These are phyloP conservation scores for Cladosporium oxysporum DNA, from an alignment of 2,329 filamentous ascomycete species.

Conservation along the genomic window DNA sequence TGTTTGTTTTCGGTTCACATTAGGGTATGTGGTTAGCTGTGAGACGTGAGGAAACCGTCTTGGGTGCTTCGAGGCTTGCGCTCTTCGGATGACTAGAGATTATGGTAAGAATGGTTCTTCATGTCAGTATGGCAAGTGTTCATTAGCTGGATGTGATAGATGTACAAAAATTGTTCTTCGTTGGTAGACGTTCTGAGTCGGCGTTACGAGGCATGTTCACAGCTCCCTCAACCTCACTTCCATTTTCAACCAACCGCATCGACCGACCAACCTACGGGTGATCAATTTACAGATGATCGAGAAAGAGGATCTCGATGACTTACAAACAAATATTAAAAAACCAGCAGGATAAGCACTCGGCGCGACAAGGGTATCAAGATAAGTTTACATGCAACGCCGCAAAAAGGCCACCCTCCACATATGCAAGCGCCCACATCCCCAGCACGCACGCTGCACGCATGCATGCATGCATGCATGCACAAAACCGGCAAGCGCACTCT, in stretches of 20 bases:
- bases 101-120: neutral
- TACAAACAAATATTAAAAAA: neutral
- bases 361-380: neutral
- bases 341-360: neutral
- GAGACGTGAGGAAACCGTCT: no score
- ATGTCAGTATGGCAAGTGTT: no score
- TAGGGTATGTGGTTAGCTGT: neutral
- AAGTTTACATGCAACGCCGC: neutral
- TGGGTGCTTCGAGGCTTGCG: neutral
- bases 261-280: neutral
- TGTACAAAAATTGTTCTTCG: neutral
- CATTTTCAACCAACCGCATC: neutral
- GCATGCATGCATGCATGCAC: neutral
- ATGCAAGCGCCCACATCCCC: constrained; percentile 2
- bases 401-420: neutral
- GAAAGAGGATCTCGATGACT: constrained; percentile 6
- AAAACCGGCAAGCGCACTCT: constrained; percentile 1
- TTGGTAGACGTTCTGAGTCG: neutral
- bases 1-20: neutral
- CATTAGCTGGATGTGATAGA: neutral
- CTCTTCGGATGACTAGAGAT: neutral
- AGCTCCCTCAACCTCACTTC: neutral
- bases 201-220: neutral
- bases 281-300: constrained; percentile 9
- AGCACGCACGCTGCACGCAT: neutral